Conservation (phyloP, 257 asterid genomes). For the Coffea eugenioides region DNA sequence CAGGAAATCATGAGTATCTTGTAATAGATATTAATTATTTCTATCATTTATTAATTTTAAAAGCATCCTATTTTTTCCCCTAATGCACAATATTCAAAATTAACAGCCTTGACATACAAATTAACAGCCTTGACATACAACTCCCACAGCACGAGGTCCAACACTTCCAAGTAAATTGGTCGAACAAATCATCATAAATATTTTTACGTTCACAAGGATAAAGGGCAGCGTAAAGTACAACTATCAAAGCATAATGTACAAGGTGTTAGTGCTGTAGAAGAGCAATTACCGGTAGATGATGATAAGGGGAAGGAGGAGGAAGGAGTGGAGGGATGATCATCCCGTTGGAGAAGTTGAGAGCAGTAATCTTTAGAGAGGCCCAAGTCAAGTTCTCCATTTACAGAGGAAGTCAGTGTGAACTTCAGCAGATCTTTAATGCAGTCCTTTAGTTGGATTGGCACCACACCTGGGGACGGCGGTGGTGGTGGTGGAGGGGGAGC, state of each 20-base stretch:
- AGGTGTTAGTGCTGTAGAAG: background rate
- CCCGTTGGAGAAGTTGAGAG: slow-evolving; percentile 49
- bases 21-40: too few species aligned
- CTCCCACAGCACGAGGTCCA: too few species aligned
- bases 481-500: slow-evolving; percentile 32
- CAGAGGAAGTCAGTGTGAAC: slow-evolving; percentile 49
- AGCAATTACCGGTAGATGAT: slow-evolving; percentile 22
- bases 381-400: slow-evolving; percentile 37
- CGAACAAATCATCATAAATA: too few species aligned
- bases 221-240: too few species aligned
- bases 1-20: too few species aligned
- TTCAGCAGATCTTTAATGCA: slow-evolving; percentile 57
- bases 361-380: slow-evolving; percentile 64
- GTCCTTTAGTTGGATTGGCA: slow-evolving; percentile 41
- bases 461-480: slow-evolving; percentile 46
- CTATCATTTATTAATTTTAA: too few species aligned
- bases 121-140: too few species aligned
- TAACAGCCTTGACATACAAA: too few species aligned
- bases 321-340: slow-evolving; percentile 31
- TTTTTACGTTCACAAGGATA: background rate
- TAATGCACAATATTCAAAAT: too few species aligned
- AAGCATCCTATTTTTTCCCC: too few species aligned
- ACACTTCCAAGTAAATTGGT: too few species aligned
- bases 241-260: background rate
- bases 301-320: background rate